phyloP scores from a whole-genome alignment of 75 land plant species.

The Sequoia sempervirens region DNA sequence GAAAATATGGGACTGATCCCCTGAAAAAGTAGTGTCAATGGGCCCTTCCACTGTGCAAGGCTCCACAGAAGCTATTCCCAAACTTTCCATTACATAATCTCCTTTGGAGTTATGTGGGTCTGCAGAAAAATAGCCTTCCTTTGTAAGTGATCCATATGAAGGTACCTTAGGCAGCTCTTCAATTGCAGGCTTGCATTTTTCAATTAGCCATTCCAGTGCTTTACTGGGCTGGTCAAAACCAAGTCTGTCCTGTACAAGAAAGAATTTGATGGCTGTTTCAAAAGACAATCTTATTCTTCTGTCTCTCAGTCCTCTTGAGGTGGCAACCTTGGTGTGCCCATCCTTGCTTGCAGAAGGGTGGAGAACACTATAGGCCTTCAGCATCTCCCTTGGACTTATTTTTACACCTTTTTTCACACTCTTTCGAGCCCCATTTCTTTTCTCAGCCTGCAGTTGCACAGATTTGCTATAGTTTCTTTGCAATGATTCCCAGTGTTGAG shows the following conservation, averaged over 20 bases:
- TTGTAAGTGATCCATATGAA: neutral
- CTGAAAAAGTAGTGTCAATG: neutral
- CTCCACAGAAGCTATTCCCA: neutral
- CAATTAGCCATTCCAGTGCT: neutral
- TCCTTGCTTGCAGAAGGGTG: neutral
- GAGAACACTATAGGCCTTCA: neutral
- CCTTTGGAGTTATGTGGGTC: neutral
- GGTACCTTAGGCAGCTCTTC: neutral
- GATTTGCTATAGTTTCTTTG: neutral
- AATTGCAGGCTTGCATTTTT: neutral
- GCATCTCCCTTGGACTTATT: neutral
- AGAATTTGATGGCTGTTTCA: neutral
- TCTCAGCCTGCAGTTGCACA: neutral
- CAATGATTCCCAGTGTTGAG: no score
- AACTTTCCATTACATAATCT: neutral
- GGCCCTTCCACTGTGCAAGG: neutral
- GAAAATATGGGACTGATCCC: neutral
- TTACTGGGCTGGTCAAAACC: constrained; percentile 1
- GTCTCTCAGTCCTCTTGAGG: neutral
- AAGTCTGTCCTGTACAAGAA: neutral
- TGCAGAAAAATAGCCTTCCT: neutral
- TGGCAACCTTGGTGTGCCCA: neutral
- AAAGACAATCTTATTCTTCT: constrained; percentile 2
- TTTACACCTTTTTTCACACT: neutral
- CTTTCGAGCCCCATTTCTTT: neutral